phyloP scores from a whole-genome alignment of 2,329 filamentous ascomycete genomes.

The Aspergillus pseudoviridinutans region DNA sequence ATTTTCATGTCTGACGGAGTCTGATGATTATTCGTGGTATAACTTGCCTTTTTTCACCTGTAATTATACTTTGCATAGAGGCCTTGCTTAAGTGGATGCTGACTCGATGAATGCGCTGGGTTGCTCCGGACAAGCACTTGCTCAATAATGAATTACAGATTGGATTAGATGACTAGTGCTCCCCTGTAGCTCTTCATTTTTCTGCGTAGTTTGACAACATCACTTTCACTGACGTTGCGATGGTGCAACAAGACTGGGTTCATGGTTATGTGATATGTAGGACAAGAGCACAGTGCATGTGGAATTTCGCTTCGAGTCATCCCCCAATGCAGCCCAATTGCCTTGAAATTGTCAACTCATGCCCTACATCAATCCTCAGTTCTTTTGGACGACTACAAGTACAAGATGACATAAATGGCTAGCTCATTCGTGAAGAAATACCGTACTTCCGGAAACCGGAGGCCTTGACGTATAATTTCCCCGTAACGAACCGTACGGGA shows the following conservation, averaged over 20 bases:
- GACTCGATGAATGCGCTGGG: neutral
- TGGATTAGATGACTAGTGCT: neutral
- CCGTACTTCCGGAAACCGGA: neutral
- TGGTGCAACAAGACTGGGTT: neutral
- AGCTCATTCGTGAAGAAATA: neutral
- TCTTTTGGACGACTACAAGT: neutral
- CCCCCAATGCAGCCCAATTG: neutral
- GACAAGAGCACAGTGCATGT: neutral
- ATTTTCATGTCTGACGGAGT: constrained; percentile 2
- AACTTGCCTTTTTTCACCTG: neutral
- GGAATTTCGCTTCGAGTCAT: neutral
- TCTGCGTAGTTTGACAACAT: neutral
- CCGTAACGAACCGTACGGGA: neutral
- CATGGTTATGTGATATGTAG: neutral
- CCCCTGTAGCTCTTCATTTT: neutral
- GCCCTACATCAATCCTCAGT: too few species aligned
- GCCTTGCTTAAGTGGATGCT: neutral
- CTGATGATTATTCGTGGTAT: neutral
- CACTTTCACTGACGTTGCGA: neutral
- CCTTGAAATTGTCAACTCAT: too few species aligned
- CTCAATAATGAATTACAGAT: neutral
- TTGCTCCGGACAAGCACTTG: neutral
- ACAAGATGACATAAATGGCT: neutral
- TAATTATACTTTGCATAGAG: neutral
- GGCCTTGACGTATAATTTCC: neutral